A percentile compares a stretch with the other conserved stretches of the same genome.
phyloP scores from a whole-genome alignment of 169 alveolate genomes.

The Blepharisma undulans region DNA sequence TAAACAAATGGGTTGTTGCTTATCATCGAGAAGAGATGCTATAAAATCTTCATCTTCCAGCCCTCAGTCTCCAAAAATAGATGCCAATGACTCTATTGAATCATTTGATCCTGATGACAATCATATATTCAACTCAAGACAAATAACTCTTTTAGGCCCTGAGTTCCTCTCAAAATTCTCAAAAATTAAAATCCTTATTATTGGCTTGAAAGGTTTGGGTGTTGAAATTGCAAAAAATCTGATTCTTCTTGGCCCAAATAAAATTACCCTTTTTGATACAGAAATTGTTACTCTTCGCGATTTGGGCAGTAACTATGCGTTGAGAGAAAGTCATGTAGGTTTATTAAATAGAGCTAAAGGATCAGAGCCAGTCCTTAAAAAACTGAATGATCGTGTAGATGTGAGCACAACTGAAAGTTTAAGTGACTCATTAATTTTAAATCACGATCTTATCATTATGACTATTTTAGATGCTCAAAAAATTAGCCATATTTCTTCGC shows the following conservation, averaged over 20 bases:
- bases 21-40: too few species aligned
- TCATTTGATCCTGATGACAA: too few species aligned
- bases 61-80: too few species aligned
- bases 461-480: constrained; percentile 43
- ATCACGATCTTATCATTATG: too few species aligned
- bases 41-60: too few species aligned
- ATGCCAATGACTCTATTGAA: too few species aligned
- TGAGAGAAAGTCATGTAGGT: constrained; percentile 90
- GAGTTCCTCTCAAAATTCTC: constrained; percentile 96
- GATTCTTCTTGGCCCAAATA: constrained; percentile 94
- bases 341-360: constrained; percentile 88
- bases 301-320: constrained; percentile 93
- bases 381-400: constrained; percentile 91
- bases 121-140: too few species aligned
- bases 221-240: constrained; percentile 93
- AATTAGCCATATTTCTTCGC: constrained; percentile 44
- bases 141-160: constrained; percentile 97
- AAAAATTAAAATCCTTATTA: constrained; percentile 90
- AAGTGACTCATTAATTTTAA: too few species aligned
- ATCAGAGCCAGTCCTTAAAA: constrained; percentile 85
- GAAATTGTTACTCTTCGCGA: constrained; percentile 82
- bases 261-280: constrained; percentile 92
- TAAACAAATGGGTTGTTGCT: too few species aligned
- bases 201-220: constrained; percentile 94
- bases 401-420: constrained; percentile 64